These are phyloP conservation scores for Keithomyces neogunnii DNA, from an alignment of 2,329 filamentous ascomycete genomes.

Conservation along the genomic window DNA sequence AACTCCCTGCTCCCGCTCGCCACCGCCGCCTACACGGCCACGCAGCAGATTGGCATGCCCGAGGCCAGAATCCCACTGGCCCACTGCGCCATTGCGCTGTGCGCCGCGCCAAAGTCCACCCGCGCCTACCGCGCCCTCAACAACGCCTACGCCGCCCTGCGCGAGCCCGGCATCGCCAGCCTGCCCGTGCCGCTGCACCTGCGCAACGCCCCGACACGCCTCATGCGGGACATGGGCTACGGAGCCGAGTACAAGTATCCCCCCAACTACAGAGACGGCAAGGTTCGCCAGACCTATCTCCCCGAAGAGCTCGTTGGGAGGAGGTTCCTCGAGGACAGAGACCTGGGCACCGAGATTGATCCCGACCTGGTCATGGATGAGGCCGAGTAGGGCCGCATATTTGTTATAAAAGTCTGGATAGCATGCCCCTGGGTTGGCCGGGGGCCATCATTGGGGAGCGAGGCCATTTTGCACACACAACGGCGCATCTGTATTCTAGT, in stretches of 20 bases:
- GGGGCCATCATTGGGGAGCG: background rate
- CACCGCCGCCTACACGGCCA: constrained; percentile 76
- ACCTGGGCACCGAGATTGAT: constrained; percentile 75
- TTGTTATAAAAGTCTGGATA: background rate
- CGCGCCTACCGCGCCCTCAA: constrained; percentile 75
- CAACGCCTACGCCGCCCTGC: constrained; percentile 69
- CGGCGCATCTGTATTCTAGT: too few species aligned
- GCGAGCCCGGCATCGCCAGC: constrained; percentile 74
- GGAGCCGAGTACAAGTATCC: constrained; percentile 95
- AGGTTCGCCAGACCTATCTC: constrained; percentile 82
- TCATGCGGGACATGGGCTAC: constrained; percentile 91
- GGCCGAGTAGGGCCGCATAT: background rate
- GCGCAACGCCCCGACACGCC: constrained; percentile 79
- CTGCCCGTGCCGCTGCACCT: constrained; percentile 81
- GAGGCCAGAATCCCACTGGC: constrained; percentile 89
- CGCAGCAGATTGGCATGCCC: constrained; percentile 90
- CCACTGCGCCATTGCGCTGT: constrained; percentile 75
- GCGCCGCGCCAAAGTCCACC: constrained; percentile 77
- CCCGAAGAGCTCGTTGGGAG: constrained; percentile 65
- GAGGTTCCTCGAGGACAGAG: constrained; percentile 67
- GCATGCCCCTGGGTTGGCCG: background rate
- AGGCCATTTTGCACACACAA: too few species aligned
- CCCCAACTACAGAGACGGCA: constrained; percentile 76
- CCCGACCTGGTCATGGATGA: constrained; percentile 46
- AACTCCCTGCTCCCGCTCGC: constrained; percentile 75